Evolutionary conservation across 306 rosid species (phyloP).

Genomic region (Lagenaria siceraria): DNA sequence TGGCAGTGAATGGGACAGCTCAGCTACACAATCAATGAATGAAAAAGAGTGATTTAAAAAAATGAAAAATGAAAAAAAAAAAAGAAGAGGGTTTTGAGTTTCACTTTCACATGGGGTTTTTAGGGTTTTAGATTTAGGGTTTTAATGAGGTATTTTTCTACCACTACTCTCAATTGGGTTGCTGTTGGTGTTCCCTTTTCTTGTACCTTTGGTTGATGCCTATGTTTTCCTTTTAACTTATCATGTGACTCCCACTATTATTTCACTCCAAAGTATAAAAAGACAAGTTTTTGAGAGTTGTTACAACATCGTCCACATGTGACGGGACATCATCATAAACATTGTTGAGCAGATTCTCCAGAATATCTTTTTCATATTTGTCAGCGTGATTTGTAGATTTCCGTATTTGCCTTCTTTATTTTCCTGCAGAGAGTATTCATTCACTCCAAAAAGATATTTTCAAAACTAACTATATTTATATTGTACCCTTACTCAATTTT

Average conservation of each 20-base stretch:
- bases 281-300: too few species aligned
- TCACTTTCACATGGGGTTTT: not conserved
- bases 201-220: not conserved
- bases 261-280: too few species aligned
- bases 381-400: too few species aligned
- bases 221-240: not conserved
- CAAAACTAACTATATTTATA: too few species aligned
- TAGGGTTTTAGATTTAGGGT: slow-evolving; percentile 1
- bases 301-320: too few species aligned
- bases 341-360: too few species aligned
- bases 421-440: too few species aligned
- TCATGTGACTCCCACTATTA: not conserved
- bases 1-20: slow-evolving; percentile 1
- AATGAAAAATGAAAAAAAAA: not conserved
- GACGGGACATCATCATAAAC: too few species aligned
- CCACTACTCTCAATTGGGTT: not conserved
- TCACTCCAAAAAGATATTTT: too few species aligned
- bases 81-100: not conserved
- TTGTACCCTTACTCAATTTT: too few species aligned
- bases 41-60: not conserved
- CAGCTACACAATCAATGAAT: not conserved
- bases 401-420: too few species aligned
- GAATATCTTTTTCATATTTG: too few species aligned
- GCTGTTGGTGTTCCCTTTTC: not conserved
- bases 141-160: not conserved